Base-by-base conservation (phyloP, 139 green algal species). In the Coelastrella sp. region DNA sequence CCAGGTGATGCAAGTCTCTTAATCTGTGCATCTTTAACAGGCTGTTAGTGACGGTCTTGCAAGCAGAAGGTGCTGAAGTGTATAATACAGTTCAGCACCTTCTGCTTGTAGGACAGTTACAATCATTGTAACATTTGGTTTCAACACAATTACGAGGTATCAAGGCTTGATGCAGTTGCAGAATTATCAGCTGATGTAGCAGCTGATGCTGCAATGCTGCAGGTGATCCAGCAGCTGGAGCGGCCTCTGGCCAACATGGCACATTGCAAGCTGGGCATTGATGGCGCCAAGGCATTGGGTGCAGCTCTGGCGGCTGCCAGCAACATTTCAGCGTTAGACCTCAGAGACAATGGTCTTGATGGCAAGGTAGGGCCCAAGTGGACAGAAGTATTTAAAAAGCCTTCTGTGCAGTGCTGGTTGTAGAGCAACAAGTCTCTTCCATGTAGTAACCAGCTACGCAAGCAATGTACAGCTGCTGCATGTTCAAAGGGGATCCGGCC, bases 311-410 rank as follows among this genome's bases (percentile, higher is more conserved):
- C 90, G 14, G 90, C 86, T 79, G 95, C 95, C 68, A 92, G 84
- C 78, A 89, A 81, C 89, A 95, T 97, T 78, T 90, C 35, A n/a
- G 35, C 74, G 17, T 85, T 97, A 11, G 91, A 94, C 74, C 92
- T 97, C 82, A 82, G 82, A 14, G 91, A 95, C 91, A 96, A 96
- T 68, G 85, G 85, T 6, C 81, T 96, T 59, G 94, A 97, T 35
- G 82, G 91, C 1, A 89, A 88, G 87, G 94, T 94, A 74, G 17
- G 20, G 20, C n/a, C 59, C 8, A 83, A 59, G 24, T 78, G 12
- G 14, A 24, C 70, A 78, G 70, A 22, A 25, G 70, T 7, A 6
- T 5, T 27, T 12, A 4, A 11, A 6, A 0, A 80, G 22, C 25
- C 9, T 57, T 35, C 73, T 80, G 63, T 72, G 73, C 73, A 58